These are phyloP conservation scores for Ilyonectria robusta DNA, from an alignment of 2,329 filamentous ascomycete genomes.

Conservation along the genomic window DNA sequence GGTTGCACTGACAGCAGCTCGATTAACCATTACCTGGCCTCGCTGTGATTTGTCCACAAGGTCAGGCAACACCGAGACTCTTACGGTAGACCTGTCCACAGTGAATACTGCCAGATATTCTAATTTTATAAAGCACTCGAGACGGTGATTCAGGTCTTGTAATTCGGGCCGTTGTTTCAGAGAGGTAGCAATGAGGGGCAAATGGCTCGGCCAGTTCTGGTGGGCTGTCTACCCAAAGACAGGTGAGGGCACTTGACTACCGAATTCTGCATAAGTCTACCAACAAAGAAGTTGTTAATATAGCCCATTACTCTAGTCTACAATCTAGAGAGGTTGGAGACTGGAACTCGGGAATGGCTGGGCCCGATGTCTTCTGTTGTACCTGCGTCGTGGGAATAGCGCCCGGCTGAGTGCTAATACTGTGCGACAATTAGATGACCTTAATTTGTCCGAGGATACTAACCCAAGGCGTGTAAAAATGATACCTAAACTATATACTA, in stretches of 20 bases:
- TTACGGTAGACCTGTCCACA: neutral
- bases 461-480: too few relatives aligned
- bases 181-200: neutral
- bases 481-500: too few relatives aligned
- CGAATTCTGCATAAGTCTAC: too few relatives aligned
- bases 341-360: too few relatives aligned
- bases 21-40: conserved; percentile 3
- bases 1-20: conserved; percentile 14
- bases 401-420: too few relatives aligned
- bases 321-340: too few relatives aligned
- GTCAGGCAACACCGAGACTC: neutral
- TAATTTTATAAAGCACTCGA: neutral
- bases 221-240: neutral
- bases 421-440: too few relatives aligned
- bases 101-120: neutral
- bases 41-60: neutral
- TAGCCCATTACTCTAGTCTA: too few relatives aligned
- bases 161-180: neutral
- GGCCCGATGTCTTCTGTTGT: too few relatives aligned
- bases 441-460: too few relatives aligned
- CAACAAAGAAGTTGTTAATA: too few relatives aligned
- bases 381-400: too few relatives aligned
- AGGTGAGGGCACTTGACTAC: neutral
- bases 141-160: neutral
- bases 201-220: neutral